A percentile compares a stretch with the other conserved stretches of the same genome.
phyloP scores from a whole-genome alignment of 495 filamentous ascomycete species.

The Aspergillus saccharolyticus region DNA sequence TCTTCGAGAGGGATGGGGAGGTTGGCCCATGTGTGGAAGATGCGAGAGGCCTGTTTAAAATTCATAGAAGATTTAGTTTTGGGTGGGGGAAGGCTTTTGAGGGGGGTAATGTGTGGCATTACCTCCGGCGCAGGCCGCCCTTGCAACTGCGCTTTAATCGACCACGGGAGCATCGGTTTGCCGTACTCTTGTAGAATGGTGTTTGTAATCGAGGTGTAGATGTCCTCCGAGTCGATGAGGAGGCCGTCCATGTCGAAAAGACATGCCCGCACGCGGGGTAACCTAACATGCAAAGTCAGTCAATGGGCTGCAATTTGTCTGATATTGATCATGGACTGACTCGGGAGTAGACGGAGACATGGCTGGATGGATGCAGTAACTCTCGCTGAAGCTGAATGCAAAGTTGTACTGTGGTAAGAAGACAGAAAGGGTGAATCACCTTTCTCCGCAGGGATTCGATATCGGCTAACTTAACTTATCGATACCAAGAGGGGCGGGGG shows the following conservation, averaged over 20 bases:
- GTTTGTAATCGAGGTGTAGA: constrained; percentile 82
- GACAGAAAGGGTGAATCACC: too few relatives aligned
- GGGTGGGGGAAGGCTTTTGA: constrained; percentile 4
- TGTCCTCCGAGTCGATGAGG: constrained; percentile 56
- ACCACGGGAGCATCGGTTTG: constrained; percentile 75
- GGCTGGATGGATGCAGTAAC: not conserved
- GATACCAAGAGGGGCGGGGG: too few relatives aligned
- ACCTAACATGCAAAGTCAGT: constrained; percentile 35
- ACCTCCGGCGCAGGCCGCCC: constrained; percentile 78
- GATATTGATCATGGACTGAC: constrained; percentile 5
- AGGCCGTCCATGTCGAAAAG: constrained; percentile 59
- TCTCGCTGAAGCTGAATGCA: not conserved
- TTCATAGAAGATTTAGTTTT: too few relatives aligned
- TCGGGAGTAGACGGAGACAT: constrained; percentile 9
- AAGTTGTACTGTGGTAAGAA: too few relatives aligned
- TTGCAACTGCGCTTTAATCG: constrained; percentile 89
- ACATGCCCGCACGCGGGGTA: constrained; percentile 80
- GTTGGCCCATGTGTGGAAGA: constrained; percentile 80
- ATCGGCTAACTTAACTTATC: too few relatives aligned
- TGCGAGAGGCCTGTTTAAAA: constrained; percentile 41
- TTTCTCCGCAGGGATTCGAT: not conserved
- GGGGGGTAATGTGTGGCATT: constrained; percentile 10
- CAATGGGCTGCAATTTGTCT: constrained; percentile 10
- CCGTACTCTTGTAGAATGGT: constrained; percentile 68
- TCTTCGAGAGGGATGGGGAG: constrained; percentile 68